Percentiles rank a stretch among this genome's conserved stretches.
These are phyloP conservation scores for Heliamphora exappendiculata DNA, from an alignment of 148 eudicot genomes.

Conservation along the genomic window DNA sequence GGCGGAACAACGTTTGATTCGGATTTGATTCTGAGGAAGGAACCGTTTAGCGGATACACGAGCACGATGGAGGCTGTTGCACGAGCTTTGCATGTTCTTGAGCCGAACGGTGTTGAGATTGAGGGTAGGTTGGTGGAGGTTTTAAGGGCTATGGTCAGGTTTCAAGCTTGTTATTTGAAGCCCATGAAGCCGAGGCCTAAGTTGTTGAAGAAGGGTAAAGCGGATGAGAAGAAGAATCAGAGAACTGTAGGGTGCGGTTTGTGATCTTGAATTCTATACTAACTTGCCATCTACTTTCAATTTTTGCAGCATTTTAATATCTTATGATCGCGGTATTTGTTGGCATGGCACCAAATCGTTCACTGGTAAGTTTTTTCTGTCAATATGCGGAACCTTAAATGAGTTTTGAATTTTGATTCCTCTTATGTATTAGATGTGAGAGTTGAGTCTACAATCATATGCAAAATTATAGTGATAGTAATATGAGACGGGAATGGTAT, in stretches of 20 bases:
- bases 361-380: not conserved
- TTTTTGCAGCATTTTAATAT: not conserved
- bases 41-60: constrained; percentile 88
- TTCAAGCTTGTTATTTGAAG: constrained; percentile 68
- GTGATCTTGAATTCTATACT: not conserved
- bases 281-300: not conserved
- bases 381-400: not conserved
- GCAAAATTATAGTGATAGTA: not conserved
- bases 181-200: constrained; percentile 52
- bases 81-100: constrained; percentile 72
- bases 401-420: constrained; percentile 4
- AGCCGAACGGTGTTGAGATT: constrained; percentile 58
- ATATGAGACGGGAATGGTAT: too few species aligned
- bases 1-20: constrained; percentile 80
- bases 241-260: not conserved
- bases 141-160: constrained; percentile 65
- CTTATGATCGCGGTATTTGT: not conserved
- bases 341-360: not conserved
- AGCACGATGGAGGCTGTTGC: constrained; percentile 97
- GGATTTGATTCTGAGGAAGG: constrained; percentile 78
- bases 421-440: not conserved
- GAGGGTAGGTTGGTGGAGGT: constrained; percentile 60
- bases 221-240: constrained; percentile 17
- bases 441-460: not conserved
- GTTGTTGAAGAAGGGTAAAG: constrained; percentile 31